Percentiles rank a stretch among this genome's conserved stretches.
Evolutionary conservation across 345 rosid genomes (phyloP).

Genomic region (Murraya paniculata): DNA sequence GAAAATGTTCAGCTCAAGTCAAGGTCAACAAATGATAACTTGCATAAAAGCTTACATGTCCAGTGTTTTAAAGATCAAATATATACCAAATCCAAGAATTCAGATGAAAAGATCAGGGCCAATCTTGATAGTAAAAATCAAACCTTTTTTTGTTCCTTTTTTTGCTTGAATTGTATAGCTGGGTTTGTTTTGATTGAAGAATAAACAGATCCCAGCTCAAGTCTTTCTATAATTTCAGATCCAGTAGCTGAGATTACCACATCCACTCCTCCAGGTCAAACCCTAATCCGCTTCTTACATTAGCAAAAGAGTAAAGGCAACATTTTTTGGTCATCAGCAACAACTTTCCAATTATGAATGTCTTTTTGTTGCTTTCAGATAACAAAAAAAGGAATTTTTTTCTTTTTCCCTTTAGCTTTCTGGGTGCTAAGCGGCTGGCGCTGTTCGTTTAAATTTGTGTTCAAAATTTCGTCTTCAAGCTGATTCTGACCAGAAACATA

Average conservation of each 20-base stretch:
- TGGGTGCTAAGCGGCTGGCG: not conserved
- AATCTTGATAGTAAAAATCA: conserved; percentile 19
- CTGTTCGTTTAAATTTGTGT: not conserved
- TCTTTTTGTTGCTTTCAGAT: not conserved
- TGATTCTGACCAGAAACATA: not conserved
- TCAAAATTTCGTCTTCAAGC: not conserved
- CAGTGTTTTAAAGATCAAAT: not conserved
- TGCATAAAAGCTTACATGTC: conserved; percentile 2
- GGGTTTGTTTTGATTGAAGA: conserved; percentile 11
- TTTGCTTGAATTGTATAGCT: not conserved
- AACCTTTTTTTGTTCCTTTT: conserved; percentile 2
- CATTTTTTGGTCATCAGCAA: not conserved
- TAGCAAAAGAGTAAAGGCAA: not conserved
- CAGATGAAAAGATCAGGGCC: not conserved
- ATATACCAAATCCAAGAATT: conserved; percentile 7
- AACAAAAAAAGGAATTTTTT: not conserved
- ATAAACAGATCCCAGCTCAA: conserved; percentile 17
- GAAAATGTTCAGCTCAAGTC: conserved; percentile 12
- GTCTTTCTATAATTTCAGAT: conserved; percentile 8
- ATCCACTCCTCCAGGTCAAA: conserved; percentile 9
- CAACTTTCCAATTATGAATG: conserved; percentile 8
- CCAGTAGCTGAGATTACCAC: conserved; percentile 2
- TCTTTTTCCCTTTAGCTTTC: not conserved
- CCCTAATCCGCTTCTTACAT: conserved; percentile 6
- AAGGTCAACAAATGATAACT: conserved; percentile 5